These are phyloP conservation scores for Cutaneotrichosporon cyanovorans DNA, from an alignment of 1,284 basidiomycete genomes.

Conservation along the genomic window DNA sequence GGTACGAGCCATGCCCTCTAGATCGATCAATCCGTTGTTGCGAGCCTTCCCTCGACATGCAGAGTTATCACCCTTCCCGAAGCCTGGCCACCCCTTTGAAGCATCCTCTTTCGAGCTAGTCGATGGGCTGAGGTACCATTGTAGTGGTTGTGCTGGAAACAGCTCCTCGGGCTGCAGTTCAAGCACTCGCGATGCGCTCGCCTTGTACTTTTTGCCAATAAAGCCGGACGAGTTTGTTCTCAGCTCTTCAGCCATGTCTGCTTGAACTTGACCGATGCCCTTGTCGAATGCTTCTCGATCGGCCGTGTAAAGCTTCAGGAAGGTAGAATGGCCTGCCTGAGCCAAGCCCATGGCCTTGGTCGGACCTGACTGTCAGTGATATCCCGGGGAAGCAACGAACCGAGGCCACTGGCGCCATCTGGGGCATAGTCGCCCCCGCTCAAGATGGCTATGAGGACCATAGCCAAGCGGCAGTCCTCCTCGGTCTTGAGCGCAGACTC, in stretches of 20 bases:
- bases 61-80: constrained; percentile 24
- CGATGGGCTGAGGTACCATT: constrained; percentile 63
- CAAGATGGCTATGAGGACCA: constrained; percentile 78
- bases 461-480: constrained; percentile 57
- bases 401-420: constrained; percentile 41
- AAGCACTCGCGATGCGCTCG: constrained; percentile 57
- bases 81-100: constrained; percentile 36
- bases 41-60: constrained; percentile 23
- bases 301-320: constrained; percentile 57
- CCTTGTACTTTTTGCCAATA: constrained; percentile 52
- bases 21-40: constrained; percentile 44
- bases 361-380: constrained; percentile 27
- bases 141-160: constrained; percentile 64
- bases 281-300: constrained; percentile 15
- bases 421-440: constrained; percentile 85
- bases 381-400: constrained; percentile 17
- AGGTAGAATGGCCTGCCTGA: constrained; percentile 45
- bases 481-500: constrained; percentile 26
- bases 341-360: constrained; percentile 48
- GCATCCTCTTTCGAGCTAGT: constrained; percentile 22
- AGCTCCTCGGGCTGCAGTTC: constrained; percentile 36
- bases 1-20: constrained; percentile 61
- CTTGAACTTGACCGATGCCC: constrained; percentile 53
- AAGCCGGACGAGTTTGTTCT: constrained; percentile 59
- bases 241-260: constrained; percentile 60